phyloP scores from a whole-genome alignment of 306 rosid species.

The Prunus kanzakura region DNA sequence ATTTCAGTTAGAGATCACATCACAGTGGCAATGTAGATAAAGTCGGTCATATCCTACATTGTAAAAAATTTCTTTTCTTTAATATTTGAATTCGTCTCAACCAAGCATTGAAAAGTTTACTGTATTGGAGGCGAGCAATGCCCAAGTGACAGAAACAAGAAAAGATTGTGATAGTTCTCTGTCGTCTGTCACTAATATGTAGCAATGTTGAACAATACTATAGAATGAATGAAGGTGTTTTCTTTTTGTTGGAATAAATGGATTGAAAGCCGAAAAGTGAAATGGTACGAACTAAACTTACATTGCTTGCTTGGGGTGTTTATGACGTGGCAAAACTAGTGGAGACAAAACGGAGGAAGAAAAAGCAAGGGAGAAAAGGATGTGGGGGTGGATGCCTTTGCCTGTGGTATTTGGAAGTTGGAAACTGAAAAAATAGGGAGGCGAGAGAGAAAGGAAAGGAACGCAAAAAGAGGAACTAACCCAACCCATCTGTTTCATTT shows the following conservation, averaged over 20 bases:
- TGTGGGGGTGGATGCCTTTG: constrained; percentile 19
- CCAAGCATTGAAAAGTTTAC: not conserved
- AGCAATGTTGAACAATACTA: not conserved
- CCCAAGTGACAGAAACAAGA: not conserved
- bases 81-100: not conserved
- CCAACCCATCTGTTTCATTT: constrained; percentile 48
- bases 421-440: constrained; percentile 37
- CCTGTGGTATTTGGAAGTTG: constrained; percentile 31
- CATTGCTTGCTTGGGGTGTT: not conserved
- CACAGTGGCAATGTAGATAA: not conserved
- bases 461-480: constrained; percentile 53
- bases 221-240: not conserved
- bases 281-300: not conserved
- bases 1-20: not conserved
- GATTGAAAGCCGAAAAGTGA: not conserved
- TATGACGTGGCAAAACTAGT: constrained; percentile 21
- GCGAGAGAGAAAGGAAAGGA: constrained; percentile 15
- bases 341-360: constrained; percentile 12
- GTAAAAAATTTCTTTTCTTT: too few relatives aligned
- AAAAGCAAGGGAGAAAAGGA: constrained; percentile 13
- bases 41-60: too few relatives aligned
- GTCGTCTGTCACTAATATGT: too few relatives aligned
- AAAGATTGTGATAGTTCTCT: not conserved
- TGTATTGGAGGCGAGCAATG: not conserved
- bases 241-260: not conserved